phyloP scores from a whole-genome alignment of 306 rosid genomes.

The Dalbergia cochinchinensis region DNA sequence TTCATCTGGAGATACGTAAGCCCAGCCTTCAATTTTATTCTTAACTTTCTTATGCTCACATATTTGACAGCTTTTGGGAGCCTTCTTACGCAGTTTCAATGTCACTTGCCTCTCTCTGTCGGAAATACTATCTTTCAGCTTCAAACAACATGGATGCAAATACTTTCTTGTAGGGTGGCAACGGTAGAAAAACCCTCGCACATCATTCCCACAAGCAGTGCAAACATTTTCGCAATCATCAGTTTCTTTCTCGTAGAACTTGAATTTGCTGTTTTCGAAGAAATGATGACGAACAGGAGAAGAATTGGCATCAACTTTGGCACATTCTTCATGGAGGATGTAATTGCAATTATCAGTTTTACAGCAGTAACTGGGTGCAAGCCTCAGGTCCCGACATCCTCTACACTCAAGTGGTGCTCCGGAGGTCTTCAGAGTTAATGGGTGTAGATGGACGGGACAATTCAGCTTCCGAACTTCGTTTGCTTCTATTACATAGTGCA shows the following conservation, averaged over 20 bases:
- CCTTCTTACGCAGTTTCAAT: too few relatives aligned
- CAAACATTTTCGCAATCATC: slow-evolving; percentile 2
- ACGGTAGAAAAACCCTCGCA: not conserved
- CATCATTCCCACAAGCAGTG: slow-evolving; percentile 60
- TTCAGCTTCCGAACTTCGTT: not conserved
- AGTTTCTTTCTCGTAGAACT: slow-evolving; percentile 24
- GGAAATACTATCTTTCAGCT: too few relatives aligned
- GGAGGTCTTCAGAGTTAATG: too few relatives aligned
- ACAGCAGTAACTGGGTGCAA: slow-evolving; percentile 49
- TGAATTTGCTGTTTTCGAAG: slow-evolving; percentile 16
- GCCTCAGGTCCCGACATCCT: slow-evolving; percentile 52
- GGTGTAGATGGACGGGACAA: too few relatives aligned
- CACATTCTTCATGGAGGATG: slow-evolving; percentile 30
- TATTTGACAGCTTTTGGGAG: too few relatives aligned
- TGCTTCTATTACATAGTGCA: not conserved
- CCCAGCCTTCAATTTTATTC: too few relatives aligned
- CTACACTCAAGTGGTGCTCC: too few relatives aligned
- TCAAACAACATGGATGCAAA: too few relatives aligned
- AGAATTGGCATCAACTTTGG: not conserved
- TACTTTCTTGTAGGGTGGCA: too few relatives aligned
- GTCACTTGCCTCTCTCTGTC: too few relatives aligned
- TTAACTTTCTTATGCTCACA: too few relatives aligned
- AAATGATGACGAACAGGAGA: not conserved
- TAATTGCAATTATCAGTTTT: slow-evolving; percentile 31
- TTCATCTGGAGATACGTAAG: too few relatives aligned